Evolutionary conservation across 441 rosid genomes (phyloP), one percentile per base, ranked within the genome.

Genomic region (Bruguiera hainesii): DNA sequence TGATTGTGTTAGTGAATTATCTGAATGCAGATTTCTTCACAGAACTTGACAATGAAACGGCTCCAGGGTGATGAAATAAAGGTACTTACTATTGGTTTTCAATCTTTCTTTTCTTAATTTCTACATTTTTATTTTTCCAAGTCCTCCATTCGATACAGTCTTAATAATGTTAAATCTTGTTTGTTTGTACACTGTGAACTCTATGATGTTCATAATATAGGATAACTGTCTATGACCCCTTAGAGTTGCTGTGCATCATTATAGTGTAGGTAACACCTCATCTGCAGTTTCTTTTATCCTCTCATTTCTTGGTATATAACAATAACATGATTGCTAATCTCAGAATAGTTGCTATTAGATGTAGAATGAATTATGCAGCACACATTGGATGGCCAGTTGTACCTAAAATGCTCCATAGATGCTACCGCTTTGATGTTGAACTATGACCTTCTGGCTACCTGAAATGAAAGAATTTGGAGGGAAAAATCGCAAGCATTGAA

Each of bases 21-120:
- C 20, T 56, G 58, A 65, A 55, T 81, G 88, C 89, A 94, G 98
- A 85, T 94, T 78, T 72, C 81, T 73, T 78, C 82, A 10, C 97
- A 91, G 74, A 88, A 94, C 76, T 81, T 94, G 75, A 91, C 81
- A 33, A 85, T 91, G 92, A 91, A 87, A 76, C 92, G 93, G 66
- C 87, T 94, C 49, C 84, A 78, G 68, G 98, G 97, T 56, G 72
- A 88, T 71, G 98, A 91, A 75, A 91, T 94, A 79, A 89, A 83
- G 98, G 98, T 93, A 84, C 51, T 13, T 30, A 15, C 30, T 61
- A 5, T 25, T 61, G 57, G 29, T 31, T 20, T 16, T 46, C 55
- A 25, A 55, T 7, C 49, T 5, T 33, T 30, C 7, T 48, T 49
- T 28, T 1, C 49, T 5, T 60, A 7, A n/a, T 20, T 6, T 10